A percentile compares a stretch with the other conserved stretches of the same genome.
These are phyloP conservation scores for Emergomyces africanus DNA, from an alignment of 2,329 filamentous ascomycete species.

Conservation along the genomic window DNA sequence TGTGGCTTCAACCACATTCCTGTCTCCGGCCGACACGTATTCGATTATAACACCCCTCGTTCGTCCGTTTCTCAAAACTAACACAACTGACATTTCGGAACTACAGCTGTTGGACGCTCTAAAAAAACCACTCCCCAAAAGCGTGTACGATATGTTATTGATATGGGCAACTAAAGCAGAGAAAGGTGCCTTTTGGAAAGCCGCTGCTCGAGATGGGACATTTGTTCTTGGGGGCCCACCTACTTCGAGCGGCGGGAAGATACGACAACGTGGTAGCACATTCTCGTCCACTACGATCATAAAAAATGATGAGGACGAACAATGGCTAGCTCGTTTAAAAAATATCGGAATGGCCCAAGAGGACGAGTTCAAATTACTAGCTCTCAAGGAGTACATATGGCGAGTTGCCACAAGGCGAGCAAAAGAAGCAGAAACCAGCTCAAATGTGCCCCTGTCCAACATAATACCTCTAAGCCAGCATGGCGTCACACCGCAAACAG, in stretches of 20 bases:
- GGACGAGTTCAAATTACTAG: conserved; percentile 81
- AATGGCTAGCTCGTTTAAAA: conserved; percentile 75
- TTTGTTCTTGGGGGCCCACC: conserved; percentile 53
- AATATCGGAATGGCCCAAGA: conserved; percentile 71
- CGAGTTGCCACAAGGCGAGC: conserved; percentile 61
- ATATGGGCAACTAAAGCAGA: conserved; percentile 76
- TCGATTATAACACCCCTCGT: conserved; percentile 75
- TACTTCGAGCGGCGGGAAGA: conserved; percentile 44
- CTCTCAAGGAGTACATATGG: conserved; percentile 84
- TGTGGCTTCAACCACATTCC: conserved; percentile 58
- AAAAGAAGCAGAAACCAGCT: conserved; percentile 33
- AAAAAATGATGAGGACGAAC: conserved; percentile 85
- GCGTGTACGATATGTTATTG: conserved; percentile 72
- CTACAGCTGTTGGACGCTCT: conserved; percentile 64
- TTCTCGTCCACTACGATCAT: conserved; percentile 46
- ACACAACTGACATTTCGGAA: conserved; percentile 57
- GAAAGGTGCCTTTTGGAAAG: conserved; percentile 76
- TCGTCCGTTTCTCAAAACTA: conserved; percentile 65
- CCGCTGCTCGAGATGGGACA: conserved; percentile 55
- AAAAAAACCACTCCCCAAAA: conserved; percentile 65
- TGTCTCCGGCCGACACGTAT: conserved; percentile 67
- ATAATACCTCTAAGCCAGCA: conserved; percentile 65
- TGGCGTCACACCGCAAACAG: conserved; percentile 69
- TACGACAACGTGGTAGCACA: conserved; percentile 33
- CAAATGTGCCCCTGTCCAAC: conserved; percentile 42